Percentiles rank a stretch among this genome's conserved stretches.
Evolutionary conservation across 805 yeast species (phyloP).

Genomic region (Saccharomycopsis sp.): DNA sequence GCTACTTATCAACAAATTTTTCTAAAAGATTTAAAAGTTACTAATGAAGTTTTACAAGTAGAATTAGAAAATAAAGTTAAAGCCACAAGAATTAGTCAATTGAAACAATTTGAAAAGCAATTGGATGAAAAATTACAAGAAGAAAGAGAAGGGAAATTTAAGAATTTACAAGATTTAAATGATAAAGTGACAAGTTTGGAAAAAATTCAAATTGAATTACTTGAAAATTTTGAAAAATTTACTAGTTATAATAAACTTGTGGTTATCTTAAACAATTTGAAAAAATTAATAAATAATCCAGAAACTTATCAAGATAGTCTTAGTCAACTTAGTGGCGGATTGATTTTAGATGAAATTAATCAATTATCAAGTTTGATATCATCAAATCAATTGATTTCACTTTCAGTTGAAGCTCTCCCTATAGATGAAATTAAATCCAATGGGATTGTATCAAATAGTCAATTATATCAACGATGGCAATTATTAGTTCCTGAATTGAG

Average conservation of each 20-base stretch:
- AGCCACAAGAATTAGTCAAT: slow-evolving; percentile 59
- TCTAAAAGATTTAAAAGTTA: slow-evolving; percentile 56
- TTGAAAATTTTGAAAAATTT: slow-evolving; percentile 36
- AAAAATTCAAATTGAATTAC: slow-evolving; percentile 38
- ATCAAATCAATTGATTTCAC: slow-evolving; percentile 42
- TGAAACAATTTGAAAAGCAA: slow-evolving; percentile 55
- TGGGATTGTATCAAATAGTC: slow-evolving; percentile 72
- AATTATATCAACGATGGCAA: slow-evolving; percentile 74
- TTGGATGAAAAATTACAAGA: slow-evolving; percentile 53
- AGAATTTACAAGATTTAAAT: slow-evolving; percentile 56
- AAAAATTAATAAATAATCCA: slow-evolving; percentile 12
- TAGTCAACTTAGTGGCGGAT: slow-evolving; percentile 37
- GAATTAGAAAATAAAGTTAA: slow-evolving; percentile 71
- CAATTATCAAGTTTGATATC: slow-evolving; percentile 45
- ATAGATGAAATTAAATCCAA: slow-evolving; percentile 32
- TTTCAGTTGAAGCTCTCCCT: slow-evolving; percentile 44
- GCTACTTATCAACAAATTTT: slow-evolving; percentile 52
- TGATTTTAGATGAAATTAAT: slow-evolving; percentile 55
- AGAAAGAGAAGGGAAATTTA: slow-evolving; percentile 76
- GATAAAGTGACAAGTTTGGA: slow-evolving; percentile 49
- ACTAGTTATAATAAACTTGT: slow-evolving; percentile 32
- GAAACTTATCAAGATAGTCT: slow-evolving; percentile 23
- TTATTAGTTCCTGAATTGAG: slow-evolving; percentile 79
- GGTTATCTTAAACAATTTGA: slow-evolving; percentile 25
- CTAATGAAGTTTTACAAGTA: slow-evolving; percentile 54